Evolutionary conservation across 345 rosid genomes (phyloP), one percentile per base, ranked within the genome.

Genomic region (Arabis alpina): DNA sequence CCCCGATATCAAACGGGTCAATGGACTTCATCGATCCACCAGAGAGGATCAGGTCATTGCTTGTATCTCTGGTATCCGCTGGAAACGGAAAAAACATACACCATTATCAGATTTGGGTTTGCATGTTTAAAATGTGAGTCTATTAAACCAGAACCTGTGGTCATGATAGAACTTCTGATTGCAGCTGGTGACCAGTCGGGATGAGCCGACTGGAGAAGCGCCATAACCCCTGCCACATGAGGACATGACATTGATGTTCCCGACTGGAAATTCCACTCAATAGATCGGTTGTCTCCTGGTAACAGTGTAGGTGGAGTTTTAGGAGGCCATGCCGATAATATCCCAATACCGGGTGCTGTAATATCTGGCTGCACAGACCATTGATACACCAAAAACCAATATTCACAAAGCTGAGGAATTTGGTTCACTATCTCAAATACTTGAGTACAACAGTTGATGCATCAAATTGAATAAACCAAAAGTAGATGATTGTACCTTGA

Each of bases 171-270:
- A 4, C 92, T 88, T 79, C 82, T 79, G 67, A 88, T 81, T 72
- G 87, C 87, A 1, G 90, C 82, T 1, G 94, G 92, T 39, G 92
- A 88, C 94, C 94, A 86, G 23, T 71, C 44, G 24, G 87, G 89
- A 64, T 88, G 87, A 14, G 72, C 82, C 4, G 97, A 85, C 76
- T 79, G 82, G 74, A 91, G 57, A 13, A 88, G 87, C 2, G 92
- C 92, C 7, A 73, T 86, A 0, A 81, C 76, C 37, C 90, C 92
- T 7, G 92, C 70, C 2, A 88, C 92, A 37, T 88, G 92, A 59
- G 97, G 94, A 68, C 92, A 81, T 2, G 97, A 79, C 94, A 88
- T 86, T 7, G 92, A 88, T 16, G 89, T 88, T 65, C 94, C 94
- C 1, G 92, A 82, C 54, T 59, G 88, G 24, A 91, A 76, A 70